Base-by-base conservation (phyloP, 2,329 filamentous ascomycete species). In the Colletotrichum gloeosporioides region DNA sequence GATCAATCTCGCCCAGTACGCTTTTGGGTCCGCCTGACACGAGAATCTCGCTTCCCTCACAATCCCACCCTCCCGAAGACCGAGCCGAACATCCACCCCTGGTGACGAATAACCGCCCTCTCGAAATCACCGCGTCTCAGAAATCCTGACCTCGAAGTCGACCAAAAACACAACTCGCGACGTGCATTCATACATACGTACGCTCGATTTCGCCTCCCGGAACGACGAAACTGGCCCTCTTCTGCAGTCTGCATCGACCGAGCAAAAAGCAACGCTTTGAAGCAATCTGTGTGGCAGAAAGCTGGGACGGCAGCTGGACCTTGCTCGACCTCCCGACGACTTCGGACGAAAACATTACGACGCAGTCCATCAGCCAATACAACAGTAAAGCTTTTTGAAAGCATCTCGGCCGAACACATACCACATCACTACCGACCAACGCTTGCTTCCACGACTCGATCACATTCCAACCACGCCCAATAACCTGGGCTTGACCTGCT, bases 261-360 rank as follows among this genome's bases (percentile, higher is more conserved):
- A 59, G 18, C 27, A 27, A 34, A 69, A 70, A 53, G 49, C 64
- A 31, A 69, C 70, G 64, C 70, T 69, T 65, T 49, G 70, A 64
- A 34, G 70, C 70, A 65, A 9, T 64, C 59, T 57, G 64, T 49
- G 69, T 34, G 57, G 39, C 70, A 69, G 32, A 49, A 73, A 76
- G 55, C 70, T 73, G 73, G 70, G 73, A 76, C 70, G 70, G 64
- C 73, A 76, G 73, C 64, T 69, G 73, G 18, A 76, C 64, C 57
- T 59, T 59, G 73, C 64, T 73, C 64, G 49, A 64, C 59, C 15
- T 57, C 36, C 34, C 29, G 55, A 27, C 39, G 55, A 73, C 70
- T 69, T 76, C 25, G 70, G 73, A 76, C 73, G 73, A 64, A 63
- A 73, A 65, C 27, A 31, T 29, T 25, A 66, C 67, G 29, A 18